Evolutionary conservation across 495 filamentous ascomycete species (phyloP), one percentile per base, ranked within the genome.

Genomic region (Bathelium albidoporum): DNA sequence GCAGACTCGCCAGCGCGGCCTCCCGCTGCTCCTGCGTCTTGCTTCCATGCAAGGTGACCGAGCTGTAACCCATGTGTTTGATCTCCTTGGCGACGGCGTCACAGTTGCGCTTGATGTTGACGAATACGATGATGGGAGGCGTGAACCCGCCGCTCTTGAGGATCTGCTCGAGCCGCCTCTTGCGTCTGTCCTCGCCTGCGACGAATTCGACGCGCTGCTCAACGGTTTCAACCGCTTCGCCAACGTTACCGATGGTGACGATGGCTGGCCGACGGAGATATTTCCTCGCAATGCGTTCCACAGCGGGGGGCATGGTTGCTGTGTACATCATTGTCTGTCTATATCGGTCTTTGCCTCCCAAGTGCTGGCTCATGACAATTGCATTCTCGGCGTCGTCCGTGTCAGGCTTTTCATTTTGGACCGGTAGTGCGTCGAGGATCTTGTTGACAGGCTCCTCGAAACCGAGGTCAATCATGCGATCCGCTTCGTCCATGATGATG

Each of bases 281-380:
- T 72, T 97, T 97, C 62, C 90, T 86, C 1, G 94, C 94, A 62
- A 99, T 97, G 65, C 91, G 89, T 71, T 97, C 95, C 52, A 99
- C 90, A 7, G 91, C 87, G 1, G 86, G 75, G 2, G 95, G 91
- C 94, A 99, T 99, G 31, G 94, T 99, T 12, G 94, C 94, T 62
- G 95, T 99, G 83, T 97, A 99, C 94, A 99, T 99, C 94, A 99
- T 99, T 1, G 94, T 99, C 74, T 99, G 95, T 61, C 94, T 79
- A 76, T 97, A 99, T 18, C 89, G 83, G 71, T 95, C 89, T 71
- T 90, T 89, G 32, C 89, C 87, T 43, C 88, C 87, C 1, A 95
- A 76, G 63, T 90, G 89, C 45, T 85, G 85, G 63, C 82, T 88
- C 95, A 97, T 97, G 3, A 86, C 83, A 55, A 81, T 76, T 0